Evolutionary conservation across 495 filamentous ascomycete genomes (phyloP).

Genomic region (Penicillium dipodomyicola): DNA sequence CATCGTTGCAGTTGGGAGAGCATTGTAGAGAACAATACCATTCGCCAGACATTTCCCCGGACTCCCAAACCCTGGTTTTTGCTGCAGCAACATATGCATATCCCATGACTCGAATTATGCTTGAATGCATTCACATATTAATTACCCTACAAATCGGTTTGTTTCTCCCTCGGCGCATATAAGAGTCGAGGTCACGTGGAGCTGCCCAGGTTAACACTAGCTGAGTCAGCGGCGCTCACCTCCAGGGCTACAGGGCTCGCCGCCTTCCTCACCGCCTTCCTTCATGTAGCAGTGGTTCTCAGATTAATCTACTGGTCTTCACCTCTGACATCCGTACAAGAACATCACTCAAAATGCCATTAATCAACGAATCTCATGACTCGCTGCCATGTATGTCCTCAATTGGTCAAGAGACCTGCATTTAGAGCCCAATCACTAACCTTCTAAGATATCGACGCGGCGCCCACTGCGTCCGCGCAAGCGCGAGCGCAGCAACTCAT

Average conservation of each 20-base stretch:
- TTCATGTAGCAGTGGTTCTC: not conserved
- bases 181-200: constrained; percentile 1
- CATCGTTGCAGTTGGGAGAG: not conserved
- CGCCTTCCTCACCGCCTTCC: not conserved
- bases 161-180: not conserved
- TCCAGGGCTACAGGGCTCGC: too few species aligned
- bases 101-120: not conserved
- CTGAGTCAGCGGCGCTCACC: not conserved
- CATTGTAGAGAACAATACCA: not conserved
- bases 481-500: constrained; percentile 62
- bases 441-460: constrained; percentile 64
- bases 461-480: constrained; percentile 59
- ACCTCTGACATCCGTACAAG: not conserved
- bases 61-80: not conserved
- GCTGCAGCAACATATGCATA: not conserved
- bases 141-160: not conserved
- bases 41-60: not conserved
- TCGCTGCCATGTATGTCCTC: constrained; percentile 71
- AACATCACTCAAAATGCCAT: constrained; percentile 52
- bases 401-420: not conserved
- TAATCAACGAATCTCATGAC: constrained; percentile 71
- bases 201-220: not conserved
- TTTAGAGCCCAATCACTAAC: constrained; percentile 17
- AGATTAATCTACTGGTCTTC: constrained; percentile 6
- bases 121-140: not conserved